Conservation (phyloP, 345 rosid species). For the Anastatica hierochuntica region DNA sequence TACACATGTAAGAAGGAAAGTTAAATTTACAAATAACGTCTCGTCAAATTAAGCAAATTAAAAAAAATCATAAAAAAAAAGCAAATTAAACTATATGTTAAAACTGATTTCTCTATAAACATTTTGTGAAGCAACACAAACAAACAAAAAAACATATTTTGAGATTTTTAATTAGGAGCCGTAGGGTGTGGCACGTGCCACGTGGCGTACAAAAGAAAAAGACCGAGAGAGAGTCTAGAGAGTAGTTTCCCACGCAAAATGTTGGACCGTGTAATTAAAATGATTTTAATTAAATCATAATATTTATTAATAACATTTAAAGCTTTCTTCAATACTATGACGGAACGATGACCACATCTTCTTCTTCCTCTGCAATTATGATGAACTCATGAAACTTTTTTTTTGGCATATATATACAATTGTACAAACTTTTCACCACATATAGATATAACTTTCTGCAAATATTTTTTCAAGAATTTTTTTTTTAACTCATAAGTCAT, state of each 20-base stretch:
- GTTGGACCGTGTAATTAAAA: slow-evolving; percentile 4
- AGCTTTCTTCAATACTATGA: slow-evolving; percentile 19
- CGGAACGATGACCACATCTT: slow-evolving; percentile 36
- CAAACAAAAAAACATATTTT: neutral
- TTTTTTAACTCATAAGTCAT: neutral
- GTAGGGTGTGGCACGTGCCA: slow-evolving; percentile 18
- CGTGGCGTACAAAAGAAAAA: slow-evolving; percentile 17
- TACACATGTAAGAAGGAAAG: neutral
- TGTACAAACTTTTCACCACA: no score
- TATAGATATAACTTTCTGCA: no score
- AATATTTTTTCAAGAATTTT: neutral
- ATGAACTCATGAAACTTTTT: neutral
- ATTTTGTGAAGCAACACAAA: neutral
- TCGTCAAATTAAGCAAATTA: neutral
- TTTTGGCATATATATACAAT: neutral
- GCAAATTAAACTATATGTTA: no score
- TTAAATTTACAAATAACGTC: no score
- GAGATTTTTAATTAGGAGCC: neutral
- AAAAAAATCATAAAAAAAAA: no score
- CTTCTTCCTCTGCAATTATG: slow-evolving; percentile 6
- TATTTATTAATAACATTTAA: no score
- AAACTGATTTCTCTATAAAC: neutral
- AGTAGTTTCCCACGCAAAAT: slow-evolving; percentile 24
- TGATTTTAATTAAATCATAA: neutral
- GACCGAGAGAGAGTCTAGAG: slow-evolving; percentile 13